A percentile compares a stretch with the other conserved stretches of the same genome.
phyloP scores from a whole-genome alignment of 805 yeast species.

The Suhomyces faveliae region DNA sequence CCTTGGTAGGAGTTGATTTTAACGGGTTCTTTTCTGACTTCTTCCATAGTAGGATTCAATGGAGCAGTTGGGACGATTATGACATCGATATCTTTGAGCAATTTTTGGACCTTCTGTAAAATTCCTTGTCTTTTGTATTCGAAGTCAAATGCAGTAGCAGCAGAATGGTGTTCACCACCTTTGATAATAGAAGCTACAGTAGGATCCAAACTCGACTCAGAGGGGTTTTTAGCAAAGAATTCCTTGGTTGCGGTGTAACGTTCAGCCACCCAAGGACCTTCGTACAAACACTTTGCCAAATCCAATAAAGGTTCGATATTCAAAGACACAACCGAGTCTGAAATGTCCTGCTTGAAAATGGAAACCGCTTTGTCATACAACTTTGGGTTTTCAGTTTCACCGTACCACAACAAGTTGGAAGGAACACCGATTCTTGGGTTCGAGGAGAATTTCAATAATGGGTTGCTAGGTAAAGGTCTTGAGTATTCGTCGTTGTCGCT shows the following conservation, averaged over 20 bases:
- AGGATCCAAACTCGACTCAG: constrained; percentile 72
- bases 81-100: constrained; percentile 65
- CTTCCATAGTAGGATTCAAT: constrained; percentile 76
- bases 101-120: constrained; percentile 57
- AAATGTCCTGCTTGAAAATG: constrained; percentile 37
- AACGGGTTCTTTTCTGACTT: constrained; percentile 75
- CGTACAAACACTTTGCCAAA: constrained; percentile 84
- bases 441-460: constrained; percentile 56
- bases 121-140: constrained; percentile 87
- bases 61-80: constrained; percentile 93
- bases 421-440: constrained; percentile 79
- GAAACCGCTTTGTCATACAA: constrained; percentile 64
- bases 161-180: constrained; percentile 75
- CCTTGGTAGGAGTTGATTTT: constrained; percentile 87
- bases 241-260: constrained; percentile 81
- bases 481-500: constrained; percentile 72
- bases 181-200: constrained; percentile 74
- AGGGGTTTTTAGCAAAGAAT: constrained; percentile 68
- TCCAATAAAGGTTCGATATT: constrained; percentile 77
- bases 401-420: constrained; percentile 68
- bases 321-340: constrained; percentile 53
- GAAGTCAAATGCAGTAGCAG: constrained; percentile 78
- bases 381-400: constrained; percentile 73
- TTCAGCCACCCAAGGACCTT: constrained; percentile 99
- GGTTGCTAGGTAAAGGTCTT: constrained; percentile 67